A percentile compares a stretch with the other conserved stretches of the same genome.
Evolutionary conservation across 495 filamentous ascomycete genomes (phyloP).

Genomic region (Podospora pseudopauciseta): DNA sequence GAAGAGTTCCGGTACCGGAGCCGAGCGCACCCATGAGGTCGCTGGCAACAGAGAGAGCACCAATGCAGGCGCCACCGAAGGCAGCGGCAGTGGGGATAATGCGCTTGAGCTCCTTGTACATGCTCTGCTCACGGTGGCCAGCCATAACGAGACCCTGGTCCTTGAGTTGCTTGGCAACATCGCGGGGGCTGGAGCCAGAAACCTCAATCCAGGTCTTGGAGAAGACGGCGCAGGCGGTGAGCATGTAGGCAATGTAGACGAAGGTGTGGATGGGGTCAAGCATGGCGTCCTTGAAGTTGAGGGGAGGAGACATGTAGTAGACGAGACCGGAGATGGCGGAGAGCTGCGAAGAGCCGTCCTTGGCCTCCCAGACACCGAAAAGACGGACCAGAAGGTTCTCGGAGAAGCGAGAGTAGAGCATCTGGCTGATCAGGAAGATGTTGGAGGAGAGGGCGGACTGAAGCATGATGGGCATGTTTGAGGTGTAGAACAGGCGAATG

Average conservation of each 20-base stretch:
- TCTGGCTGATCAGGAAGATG: slow-evolving; percentile 97
- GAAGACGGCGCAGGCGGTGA: slow-evolving; percentile 95
- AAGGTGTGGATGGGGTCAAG: slow-evolving; percentile 95
- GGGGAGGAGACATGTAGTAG: slow-evolving; percentile 98
- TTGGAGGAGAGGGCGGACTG: slow-evolving; percentile 98
- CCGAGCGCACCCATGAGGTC: slow-evolving; percentile 96
- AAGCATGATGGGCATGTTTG: slow-evolving; percentile 99
- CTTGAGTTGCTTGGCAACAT: slow-evolving; percentile 99
- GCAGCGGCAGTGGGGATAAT: slow-evolving; percentile 98
- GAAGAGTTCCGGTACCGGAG: slow-evolving; percentile 93
- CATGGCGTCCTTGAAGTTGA: slow-evolving; percentile 95
- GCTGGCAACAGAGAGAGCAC: slow-evolving; percentile 89
- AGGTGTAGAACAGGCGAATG: slow-evolving; percentile 80
- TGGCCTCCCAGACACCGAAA: slow-evolving; percentile 97
- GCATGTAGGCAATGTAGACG: slow-evolving; percentile 95
- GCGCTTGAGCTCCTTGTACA: slow-evolving; percentile 99
- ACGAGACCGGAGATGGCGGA: slow-evolving; percentile 87
- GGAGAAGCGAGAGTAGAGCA: slow-evolving; percentile 97
- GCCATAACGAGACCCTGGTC: slow-evolving; percentile 99
- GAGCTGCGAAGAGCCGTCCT: slow-evolving; percentile 93
- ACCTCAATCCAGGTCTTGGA: slow-evolving; percentile 99
- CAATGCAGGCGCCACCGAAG: slow-evolving; percentile 99
- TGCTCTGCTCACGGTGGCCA: slow-evolving; percentile 97
- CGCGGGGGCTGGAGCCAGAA: slow-evolving; percentile 91
- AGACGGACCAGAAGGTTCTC: slow-evolving; percentile 97